These are phyloP conservation scores for Scheffersomyces spartinae DNA, from an alignment of 805 yeast species.

Conservation along the genomic window DNA sequence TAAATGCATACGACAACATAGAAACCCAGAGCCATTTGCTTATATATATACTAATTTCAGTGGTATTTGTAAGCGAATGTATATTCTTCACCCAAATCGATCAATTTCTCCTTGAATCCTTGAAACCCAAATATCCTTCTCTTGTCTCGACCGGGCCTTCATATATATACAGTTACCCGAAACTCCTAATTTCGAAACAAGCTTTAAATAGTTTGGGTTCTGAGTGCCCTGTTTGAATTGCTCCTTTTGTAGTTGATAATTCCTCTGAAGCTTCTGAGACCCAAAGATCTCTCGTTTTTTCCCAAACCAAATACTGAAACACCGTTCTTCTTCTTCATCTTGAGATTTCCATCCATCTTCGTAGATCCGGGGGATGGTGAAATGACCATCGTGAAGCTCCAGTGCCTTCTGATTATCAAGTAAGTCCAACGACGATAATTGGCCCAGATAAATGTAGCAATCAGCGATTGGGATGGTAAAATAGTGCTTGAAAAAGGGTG, in stretches of 20 bases:
- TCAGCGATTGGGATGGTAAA: slow-evolving; percentile 50
- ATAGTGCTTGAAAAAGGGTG: slow-evolving; percentile 39
- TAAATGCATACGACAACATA: too few species aligned
- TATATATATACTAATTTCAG: too few species aligned
- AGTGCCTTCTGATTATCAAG: slow-evolving; percentile 33
- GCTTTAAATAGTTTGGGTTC: slow-evolving; percentile 29
- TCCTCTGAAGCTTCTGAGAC: too few species aligned
- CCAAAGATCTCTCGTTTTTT: slow-evolving; percentile 37
- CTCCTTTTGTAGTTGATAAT: background rate
- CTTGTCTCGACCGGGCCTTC: slow-evolving; percentile 72
- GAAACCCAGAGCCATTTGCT: too few species aligned
- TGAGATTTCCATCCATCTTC: slow-evolving; percentile 76
- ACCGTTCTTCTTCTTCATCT: slow-evolving; percentile 64
- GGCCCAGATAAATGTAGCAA: slow-evolving; percentile 71
- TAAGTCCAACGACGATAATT: slow-evolving; percentile 45
- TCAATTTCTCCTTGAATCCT: slow-evolving; percentile 34
- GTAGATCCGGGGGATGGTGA: slow-evolving; percentile 59
- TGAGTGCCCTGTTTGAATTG: slow-evolving; percentile 1
- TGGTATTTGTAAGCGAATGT: too few species aligned
- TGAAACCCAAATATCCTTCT: slow-evolving; percentile 74
- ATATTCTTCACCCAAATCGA: too few species aligned
- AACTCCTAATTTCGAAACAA: slow-evolving; percentile 47
- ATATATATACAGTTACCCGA: slow-evolving; percentile 63
- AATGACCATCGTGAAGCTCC: slow-evolving; percentile 42
- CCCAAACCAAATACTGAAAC: slow-evolving; percentile 82